These are phyloP conservation scores for Aspergillus viridinutans DNA, from an alignment of 2,329 filamentous ascomycete genomes.

Conservation along the genomic window DNA sequence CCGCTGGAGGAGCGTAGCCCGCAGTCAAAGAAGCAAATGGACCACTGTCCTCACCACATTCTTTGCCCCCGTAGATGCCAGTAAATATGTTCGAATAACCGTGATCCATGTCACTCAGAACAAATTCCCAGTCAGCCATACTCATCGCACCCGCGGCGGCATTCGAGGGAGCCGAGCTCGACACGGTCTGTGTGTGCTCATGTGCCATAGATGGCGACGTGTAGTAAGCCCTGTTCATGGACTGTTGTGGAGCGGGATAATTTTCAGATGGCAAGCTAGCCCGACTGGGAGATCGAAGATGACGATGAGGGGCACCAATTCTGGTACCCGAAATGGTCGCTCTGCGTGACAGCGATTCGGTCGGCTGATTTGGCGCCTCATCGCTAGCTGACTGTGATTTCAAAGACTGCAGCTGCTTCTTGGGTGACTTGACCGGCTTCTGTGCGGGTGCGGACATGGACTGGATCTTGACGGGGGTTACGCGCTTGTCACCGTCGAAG, in stretches of 20 bases:
- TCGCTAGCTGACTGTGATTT: slow-evolving; percentile 31
- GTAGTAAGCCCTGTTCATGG: slow-evolving; percentile 14
- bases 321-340: slow-evolving; percentile 32
- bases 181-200: slow-evolving; percentile 24
- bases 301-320: slow-evolving; percentile 20
- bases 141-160: slow-evolving; percentile 45
- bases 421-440: slow-evolving; percentile 29
- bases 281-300: slow-evolving; percentile 31
- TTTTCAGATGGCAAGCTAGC: slow-evolving; percentile 24
- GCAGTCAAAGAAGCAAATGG: slow-evolving; percentile 33
- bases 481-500: slow-evolving; percentile 21
- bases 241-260: slow-evolving; percentile 11
- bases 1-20: slow-evolving; percentile 27
- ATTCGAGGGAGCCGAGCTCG: slow-evolving; percentile 44
- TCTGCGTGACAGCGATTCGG: slow-evolving; percentile 24
- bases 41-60: slow-evolving; percentile 33
- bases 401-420: slow-evolving; percentile 34
- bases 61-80: slow-evolving; percentile 44
- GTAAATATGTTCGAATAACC: slow-evolving; percentile 74
- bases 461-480: slow-evolving; percentile 16
- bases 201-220: slow-evolving; percentile 48
- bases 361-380: slow-evolving; percentile 15
- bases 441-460: slow-evolving; percentile 31
- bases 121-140: slow-evolving; percentile 73
- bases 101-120: slow-evolving; percentile 74